phyloP scores from a whole-genome alignment of 177 flowering plant genomes.

The Tripterygium wilfordii region DNA sequence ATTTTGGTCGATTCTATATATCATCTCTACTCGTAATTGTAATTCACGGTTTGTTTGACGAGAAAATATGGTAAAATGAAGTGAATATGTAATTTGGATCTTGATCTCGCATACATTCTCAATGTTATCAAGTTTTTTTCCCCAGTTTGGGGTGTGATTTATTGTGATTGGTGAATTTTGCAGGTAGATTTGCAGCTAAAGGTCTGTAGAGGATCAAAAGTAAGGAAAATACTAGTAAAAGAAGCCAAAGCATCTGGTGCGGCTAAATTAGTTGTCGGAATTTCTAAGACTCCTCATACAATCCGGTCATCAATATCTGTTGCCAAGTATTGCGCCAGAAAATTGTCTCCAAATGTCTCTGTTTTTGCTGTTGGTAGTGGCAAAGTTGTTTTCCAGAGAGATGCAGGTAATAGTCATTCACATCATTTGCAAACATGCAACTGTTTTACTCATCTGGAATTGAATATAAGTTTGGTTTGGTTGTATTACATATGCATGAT shows the following conservation, averaged over 20 bases:
- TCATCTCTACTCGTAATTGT: too few relatives aligned
- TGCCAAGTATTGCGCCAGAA: slow-evolving; percentile 58
- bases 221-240: slow-evolving; percentile 20
- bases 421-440: slow-evolving; percentile 7
- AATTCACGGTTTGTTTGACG: too few relatives aligned
- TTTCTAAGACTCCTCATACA: slow-evolving; percentile 22
- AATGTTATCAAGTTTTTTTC: not conserved
- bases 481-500: not conserved
- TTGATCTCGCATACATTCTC: not conserved
- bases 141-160: not conserved
- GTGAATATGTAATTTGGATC: not conserved
- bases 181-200: slow-evolving; percentile 51
- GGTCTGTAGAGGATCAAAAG: slow-evolving; percentile 36
- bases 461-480: not conserved
- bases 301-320: slow-evolving; percentile 39
- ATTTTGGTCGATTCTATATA: too few relatives aligned
- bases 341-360: slow-evolving; percentile 23
- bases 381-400: slow-evolving; percentile 37
- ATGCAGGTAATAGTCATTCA: not conserved
- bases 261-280: slow-evolving; percentile 41
- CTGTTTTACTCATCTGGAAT: not conserved
- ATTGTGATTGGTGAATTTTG: not conserved
- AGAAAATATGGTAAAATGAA: too few relatives aligned
- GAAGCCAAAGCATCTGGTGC: slow-evolving; percentile 30
- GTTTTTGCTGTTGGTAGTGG: slow-evolving; percentile 55